Base-by-base conservation (phyloP, 768 basidiomycete genomes). In the Boletellus emodensis region DNA sequence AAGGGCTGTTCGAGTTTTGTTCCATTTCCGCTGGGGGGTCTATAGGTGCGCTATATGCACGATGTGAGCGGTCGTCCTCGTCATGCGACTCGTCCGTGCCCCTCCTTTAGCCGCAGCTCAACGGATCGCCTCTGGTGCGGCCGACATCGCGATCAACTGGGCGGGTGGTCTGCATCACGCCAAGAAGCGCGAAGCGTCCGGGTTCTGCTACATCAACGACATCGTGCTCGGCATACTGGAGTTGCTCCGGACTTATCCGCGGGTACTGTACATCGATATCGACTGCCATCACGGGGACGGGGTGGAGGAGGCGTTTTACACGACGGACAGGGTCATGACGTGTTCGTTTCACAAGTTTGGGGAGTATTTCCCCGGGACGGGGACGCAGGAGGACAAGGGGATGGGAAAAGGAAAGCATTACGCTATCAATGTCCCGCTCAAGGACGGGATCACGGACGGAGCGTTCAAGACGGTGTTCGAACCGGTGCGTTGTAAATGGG, bases 241-340 rank as follows among this genome's bases (percentile, higher is more conserved):
- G 67, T 83, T 99, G 8, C 74, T 95, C n/a, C 82, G 94, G 57
- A 81, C 75, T 48, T 83, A 83, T 62, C 78, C 90, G 3, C 85
- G 96, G 46, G 95, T 99, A 14, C 73, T 99, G 28, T 98, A 99
- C 66, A 87, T 99, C 68, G 95, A 99, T 71, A 94, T 98, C 52
- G 96, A 98, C 69, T 93, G 93, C 44, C 96, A 98, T 66, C 96
- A 99, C 67, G 95, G 96, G 15, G 96, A 98, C 65, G 95, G 95
- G 13, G 96, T 98, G 32, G 96, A 99, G 61, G 96, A 98, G 65
- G 96, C 95, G 3, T 97, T 98, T 74, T 97, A 96, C 67, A 94
- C 90, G 33, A 95, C 92, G 4, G 91, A 98, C 66, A 78, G 96
- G 44, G 96, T 98, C 60, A 94, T 97, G 89, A 97, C 95, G 3